A percentile compares a stretch with the other conserved stretches of the same genome.
Conservation (phyloP, 202 grass and related monocot species). For the Zizania palustris region DNA sequence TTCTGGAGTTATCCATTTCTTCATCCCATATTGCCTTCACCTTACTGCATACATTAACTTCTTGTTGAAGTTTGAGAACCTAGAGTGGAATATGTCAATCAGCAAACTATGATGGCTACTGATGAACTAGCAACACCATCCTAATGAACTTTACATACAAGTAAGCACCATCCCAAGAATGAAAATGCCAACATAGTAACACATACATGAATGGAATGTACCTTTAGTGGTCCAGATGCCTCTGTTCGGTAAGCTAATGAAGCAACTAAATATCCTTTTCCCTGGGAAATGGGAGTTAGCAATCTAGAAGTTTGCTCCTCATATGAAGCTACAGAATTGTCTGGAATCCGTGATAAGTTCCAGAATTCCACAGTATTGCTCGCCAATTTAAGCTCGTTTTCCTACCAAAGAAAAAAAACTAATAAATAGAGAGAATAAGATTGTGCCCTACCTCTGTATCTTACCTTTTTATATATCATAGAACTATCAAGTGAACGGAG, state of each 20-base stretch:
- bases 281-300: conserved; percentile 65
- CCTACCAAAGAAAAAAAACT: conserved; percentile 54
- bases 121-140: conserved; percentile 14
- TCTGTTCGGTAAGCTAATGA: conserved; percentile 60
- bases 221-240: conserved; percentile 62
- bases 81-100: conserved; percentile 46
- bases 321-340: conserved; percentile 44
- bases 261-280: conserved; percentile 74
- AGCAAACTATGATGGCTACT: conserved; percentile 40
- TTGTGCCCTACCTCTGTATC: not conserved
- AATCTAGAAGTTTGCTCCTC: conserved; percentile 70
- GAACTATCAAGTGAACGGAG: not conserved
- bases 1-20: conserved; percentile 51
- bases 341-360: conserved; percentile 55
- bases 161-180: conserved; percentile 17
- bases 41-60: conserved; percentile 92
- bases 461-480: not conserved
- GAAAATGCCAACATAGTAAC: not conserved
- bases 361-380: conserved; percentile 72
- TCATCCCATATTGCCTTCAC: conserved; percentile 73
- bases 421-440: conserved; percentile 42
- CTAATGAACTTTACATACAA: conserved; percentile 32
- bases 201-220: conserved; percentile 44
- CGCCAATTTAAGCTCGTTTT: conserved; percentile 76
- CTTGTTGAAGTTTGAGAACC: conserved; percentile 79